Evolutionary conservation across 768 basidiomycete genomes (phyloP), one percentile per base, ranked within the genome.

Genomic region (Pisolithus tinctorius): DNA sequence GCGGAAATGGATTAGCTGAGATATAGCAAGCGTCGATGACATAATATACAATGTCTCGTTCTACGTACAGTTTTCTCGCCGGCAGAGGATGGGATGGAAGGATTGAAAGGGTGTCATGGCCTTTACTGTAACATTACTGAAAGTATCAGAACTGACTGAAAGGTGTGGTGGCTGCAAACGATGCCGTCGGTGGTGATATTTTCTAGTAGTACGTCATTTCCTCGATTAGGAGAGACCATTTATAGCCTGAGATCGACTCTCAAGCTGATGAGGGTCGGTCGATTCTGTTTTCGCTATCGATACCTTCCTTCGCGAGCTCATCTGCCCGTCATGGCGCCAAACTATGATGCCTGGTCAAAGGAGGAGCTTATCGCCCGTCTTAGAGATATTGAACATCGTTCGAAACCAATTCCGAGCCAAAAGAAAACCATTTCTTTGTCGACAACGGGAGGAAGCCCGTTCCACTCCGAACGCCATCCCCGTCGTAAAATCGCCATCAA

Each of bases 401-500:
- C 36, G 58, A 45, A 48, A 54, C 44, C 34, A 40, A 39, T 47
- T 42, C 14, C 46, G 51, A 27, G 26, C 27, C 45, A 49, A 68
- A 52, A 49, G 44, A 66, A 52, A 52, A 60, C 47, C 41, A 29
- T 20, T 4, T 46, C 52, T 27, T 53, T 63, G 34, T 47, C 65
- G 57, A 44, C 65, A 50, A 30, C 61, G 48, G 34, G 69, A 61
- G 36, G 60, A 38, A 74, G 74, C 47, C 60, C 69, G 4, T 90
- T 91, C 63, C 69, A 82, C 53, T 89, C 92, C 66, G 65, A 78
- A 20, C 70, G 77, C 4, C 77, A 92, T 62, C 80, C 89, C 6
- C 75, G 77, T 36, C 86, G 89, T 48, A 97, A 97, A 70, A 92
- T 99, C 54, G 96, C 96, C 1, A 74, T 99, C 48, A 87, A 90